Evolutionary conservation across 78 protist species (phyloP).

Genomic region (Trichosphaerium sp.): DNA sequence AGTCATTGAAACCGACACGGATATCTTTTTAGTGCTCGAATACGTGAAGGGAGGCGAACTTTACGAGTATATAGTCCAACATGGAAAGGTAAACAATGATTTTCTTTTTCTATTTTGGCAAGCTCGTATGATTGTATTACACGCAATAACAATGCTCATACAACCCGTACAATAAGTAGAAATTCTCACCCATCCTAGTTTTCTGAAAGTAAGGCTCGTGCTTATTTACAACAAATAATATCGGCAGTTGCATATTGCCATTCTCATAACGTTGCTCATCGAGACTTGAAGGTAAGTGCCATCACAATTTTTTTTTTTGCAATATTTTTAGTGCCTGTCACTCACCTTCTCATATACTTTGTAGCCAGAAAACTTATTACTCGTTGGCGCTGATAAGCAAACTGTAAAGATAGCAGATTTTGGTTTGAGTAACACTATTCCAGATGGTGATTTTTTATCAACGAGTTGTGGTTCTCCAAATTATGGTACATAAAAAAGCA

Average conservation of each 20-base stretch:
- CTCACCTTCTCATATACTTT: constrained; percentile 5
- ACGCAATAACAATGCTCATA: background rate
- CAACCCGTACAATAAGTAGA: background rate
- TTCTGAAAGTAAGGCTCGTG: constrained; percentile 76
- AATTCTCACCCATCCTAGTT: constrained; percentile 13
- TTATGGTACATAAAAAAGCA: no score
- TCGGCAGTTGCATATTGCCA: constrained; percentile 94
- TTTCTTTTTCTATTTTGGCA: background rate
- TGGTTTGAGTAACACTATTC: constrained; percentile 93
- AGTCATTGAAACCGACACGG: constrained; percentile 88
- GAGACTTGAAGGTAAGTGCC: constrained; percentile 69
- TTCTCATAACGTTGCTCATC: constrained; percentile 84
- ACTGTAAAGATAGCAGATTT: constrained; percentile 93
- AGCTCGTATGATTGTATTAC: no score
- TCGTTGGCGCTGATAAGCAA: constrained; percentile 17
- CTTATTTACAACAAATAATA: constrained; percentile 95
- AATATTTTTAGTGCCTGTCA: background rate
- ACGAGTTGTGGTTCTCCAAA: constrained; percentile 98
- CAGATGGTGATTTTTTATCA: constrained; percentile 90
- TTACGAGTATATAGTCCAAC: constrained; percentile 94
- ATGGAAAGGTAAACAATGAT: constrained; percentile 57
- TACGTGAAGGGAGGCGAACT: constrained; percentile 96
- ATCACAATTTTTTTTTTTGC: constrained; percentile 36
- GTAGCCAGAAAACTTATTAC: constrained; percentile 46
- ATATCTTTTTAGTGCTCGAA: constrained; percentile 93